Evolutionary conservation across 2,329 filamentous ascomycete species (phyloP).

Genomic region (Neoscytalidium dimidiatum): DNA sequence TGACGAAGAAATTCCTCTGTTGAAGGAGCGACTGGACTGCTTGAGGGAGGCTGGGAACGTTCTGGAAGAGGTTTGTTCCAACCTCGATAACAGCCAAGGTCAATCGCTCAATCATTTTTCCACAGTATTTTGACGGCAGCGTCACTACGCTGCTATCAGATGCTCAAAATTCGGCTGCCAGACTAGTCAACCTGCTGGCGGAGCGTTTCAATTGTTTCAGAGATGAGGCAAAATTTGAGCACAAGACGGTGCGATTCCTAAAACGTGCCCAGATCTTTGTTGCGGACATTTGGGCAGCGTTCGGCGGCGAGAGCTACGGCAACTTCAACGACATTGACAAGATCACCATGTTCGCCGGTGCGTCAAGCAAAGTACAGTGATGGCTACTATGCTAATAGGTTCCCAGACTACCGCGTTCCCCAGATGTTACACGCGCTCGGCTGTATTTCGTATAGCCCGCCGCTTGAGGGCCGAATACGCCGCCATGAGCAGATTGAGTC

Average conservation of each 20-base stretch:
- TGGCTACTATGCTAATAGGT: conserved; percentile 15
- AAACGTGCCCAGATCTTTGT: conserved; percentile 96
- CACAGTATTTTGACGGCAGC: conserved; percentile 72
- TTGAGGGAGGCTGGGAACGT: conserved; percentile 81
- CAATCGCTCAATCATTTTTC: background rate
- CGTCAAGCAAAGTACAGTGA: too few relatives aligned
- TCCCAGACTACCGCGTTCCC: conserved; percentile 83
- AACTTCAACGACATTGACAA: conserved; percentile 88
- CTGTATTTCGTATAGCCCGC: conserved; percentile 74
- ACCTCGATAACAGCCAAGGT: background rate
- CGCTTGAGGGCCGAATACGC: conserved; percentile 70
- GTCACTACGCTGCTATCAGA: conserved; percentile 72
- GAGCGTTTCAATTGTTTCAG: conserved; percentile 82
- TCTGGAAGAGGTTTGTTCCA: conserved; percentile 66
- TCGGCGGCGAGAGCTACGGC: conserved; percentile 78
- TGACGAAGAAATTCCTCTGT: conserved; percentile 81
- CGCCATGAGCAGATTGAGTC: conserved; percentile 65
- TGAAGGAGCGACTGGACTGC: conserved; percentile 75
- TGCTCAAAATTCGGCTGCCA: conserved; percentile 77
- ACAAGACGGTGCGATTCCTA: conserved; percentile 75
- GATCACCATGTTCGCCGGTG: conserved; percentile 92
- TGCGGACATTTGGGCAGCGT: conserved; percentile 95
- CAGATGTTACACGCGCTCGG: conserved; percentile 66
- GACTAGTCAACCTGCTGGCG: conserved; percentile 82
- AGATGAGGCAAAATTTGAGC: conserved; percentile 76